Base-by-base conservation (phyloP, 2,329 filamentous ascomycete species). In the Mycogone perniciosa region DNA sequence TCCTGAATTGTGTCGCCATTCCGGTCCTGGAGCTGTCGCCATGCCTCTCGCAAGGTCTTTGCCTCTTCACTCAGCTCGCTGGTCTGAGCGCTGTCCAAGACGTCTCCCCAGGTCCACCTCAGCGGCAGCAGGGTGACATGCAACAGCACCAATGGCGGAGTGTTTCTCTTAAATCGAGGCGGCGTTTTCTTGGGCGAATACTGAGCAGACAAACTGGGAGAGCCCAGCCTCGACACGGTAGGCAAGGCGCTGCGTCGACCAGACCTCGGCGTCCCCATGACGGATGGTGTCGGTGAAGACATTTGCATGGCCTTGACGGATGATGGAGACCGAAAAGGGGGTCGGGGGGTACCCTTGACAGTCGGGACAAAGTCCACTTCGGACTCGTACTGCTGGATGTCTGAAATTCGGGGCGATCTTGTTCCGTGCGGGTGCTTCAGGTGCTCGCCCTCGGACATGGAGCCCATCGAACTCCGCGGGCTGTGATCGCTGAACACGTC, bases 41-140 rank as follows among this genome's bases (percentile, higher is more conserved):
- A 88, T 31, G 81, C 80, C 55, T 82, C 79, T 29, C 75, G 77
- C n/a, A 83, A 71, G 5, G 64, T 68, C 62, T 76, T 78, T 11
- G 74, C 67, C 7, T 70, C 69, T 6, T 74, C 68, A 6, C 71
- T 74, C 30, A 79, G 62, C 44, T 76, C 69, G 31, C 57, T 61
- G 4, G 66, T 62, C 29, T 63, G 64, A 6, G 66, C 68, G n/a
- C 59, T 67, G 39, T 80, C 73, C 30, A 84, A 65, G 7, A 83
- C 67, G 27, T 77, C 72, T 1, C 73, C 79, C 75, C 85, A 90
- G 1, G 76, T 73, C 73, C 85, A 81, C 38, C 81, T 75, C 7
- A 89, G 73, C 0, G 88, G 87, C 5, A 93, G 71, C 1, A 92
- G 73, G 0, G 87, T 91, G 34, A 88, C 84, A 59, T 93, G 88